Conservation (phyloP, 192 early-diverging fungal species). For the Umbelopsis ramanniana region DNA sequence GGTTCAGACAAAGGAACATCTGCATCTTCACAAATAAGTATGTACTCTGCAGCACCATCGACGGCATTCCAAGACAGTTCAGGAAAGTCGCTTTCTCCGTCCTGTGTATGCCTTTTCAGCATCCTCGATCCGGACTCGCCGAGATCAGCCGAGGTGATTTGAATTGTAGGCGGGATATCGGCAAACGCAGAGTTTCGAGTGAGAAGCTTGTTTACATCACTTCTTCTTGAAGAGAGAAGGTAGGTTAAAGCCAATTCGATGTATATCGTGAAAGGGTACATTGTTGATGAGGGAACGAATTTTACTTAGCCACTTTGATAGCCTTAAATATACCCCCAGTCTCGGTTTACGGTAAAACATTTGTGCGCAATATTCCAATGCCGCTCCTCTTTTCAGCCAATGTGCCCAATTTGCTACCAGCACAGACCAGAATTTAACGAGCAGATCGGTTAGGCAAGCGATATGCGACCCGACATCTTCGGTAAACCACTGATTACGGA, state of each 20-base stretch:
- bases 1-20: not conserved
- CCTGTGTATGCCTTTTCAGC: not conserved
- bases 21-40: not conserved
- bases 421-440: too few relatives aligned
- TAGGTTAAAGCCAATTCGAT: not conserved
- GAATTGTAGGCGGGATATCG: not conserved
- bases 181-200: not conserved
- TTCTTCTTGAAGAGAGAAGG: not conserved
- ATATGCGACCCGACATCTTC: too few relatives aligned
- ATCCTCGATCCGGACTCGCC: not conserved
- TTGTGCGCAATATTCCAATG: not conserved
- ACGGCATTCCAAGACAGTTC: not conserved
- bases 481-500: too few relatives aligned
- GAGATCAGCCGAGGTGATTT: constrained; percentile 1
- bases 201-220: not conserved
- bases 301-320: not conserved
- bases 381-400: too few relatives aligned
- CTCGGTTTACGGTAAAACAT: not conserved
- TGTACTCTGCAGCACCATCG: not conserved
- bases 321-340: not conserved
- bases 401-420: too few relatives aligned
- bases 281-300: not conserved
- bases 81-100: not conserved
- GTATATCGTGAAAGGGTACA: not conserved
- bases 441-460: too few relatives aligned